phyloP scores from a whole-genome alignment of 2,329 filamentous ascomycete species.

The Bipolaris victoriae region DNA sequence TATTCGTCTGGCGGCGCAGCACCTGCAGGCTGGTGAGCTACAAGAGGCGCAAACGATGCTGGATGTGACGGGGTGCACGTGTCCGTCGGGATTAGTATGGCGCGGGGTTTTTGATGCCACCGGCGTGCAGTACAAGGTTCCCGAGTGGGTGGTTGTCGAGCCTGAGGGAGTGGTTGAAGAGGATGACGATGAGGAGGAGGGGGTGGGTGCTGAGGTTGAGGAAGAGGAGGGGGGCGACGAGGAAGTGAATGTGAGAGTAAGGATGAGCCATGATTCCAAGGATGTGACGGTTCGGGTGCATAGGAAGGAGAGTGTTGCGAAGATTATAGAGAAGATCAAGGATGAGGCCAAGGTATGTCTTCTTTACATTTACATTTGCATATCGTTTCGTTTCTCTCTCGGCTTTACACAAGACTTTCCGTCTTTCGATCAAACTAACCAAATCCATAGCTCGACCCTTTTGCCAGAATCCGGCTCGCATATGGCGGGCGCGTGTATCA shows the following conservation, averaged over 20 bases:
- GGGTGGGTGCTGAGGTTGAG: conserved; percentile 6
- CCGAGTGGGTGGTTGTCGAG: conserved; percentile 54
- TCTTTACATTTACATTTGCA: background rate
- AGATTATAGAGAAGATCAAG: conserved; percentile 66
- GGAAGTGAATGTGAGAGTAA: conserved; percentile 41
- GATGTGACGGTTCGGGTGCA: conserved; percentile 48
- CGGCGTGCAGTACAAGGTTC: conserved; percentile 53
- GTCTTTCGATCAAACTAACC: conserved; percentile 11
- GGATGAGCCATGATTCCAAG: conserved; percentile 48
- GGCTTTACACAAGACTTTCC: too few relatives aligned
- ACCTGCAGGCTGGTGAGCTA: conserved; percentile 63
- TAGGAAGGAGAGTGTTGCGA: conserved; percentile 63
- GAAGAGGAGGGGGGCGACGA: conserved; percentile 35
- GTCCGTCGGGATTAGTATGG: conserved; percentile 52
- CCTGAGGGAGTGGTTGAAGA: conserved; percentile 48
- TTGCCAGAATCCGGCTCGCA: conserved; percentile 70
- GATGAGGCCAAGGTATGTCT: conserved; percentile 67
- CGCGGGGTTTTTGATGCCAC: conserved; percentile 53
- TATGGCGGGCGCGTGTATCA: conserved; percentile 83
- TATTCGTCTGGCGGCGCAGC: conserved; percentile 69
- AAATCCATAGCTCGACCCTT: conserved; percentile 57
- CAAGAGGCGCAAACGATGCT: conserved; percentile 76
- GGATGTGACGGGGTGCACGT: conserved; percentile 69
- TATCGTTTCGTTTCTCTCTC: too few relatives aligned
- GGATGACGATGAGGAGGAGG: conserved; percentile 32